Conservation (phyloP, 164 flowering plant genomes). For the Taxillus chinensis region DNA sequence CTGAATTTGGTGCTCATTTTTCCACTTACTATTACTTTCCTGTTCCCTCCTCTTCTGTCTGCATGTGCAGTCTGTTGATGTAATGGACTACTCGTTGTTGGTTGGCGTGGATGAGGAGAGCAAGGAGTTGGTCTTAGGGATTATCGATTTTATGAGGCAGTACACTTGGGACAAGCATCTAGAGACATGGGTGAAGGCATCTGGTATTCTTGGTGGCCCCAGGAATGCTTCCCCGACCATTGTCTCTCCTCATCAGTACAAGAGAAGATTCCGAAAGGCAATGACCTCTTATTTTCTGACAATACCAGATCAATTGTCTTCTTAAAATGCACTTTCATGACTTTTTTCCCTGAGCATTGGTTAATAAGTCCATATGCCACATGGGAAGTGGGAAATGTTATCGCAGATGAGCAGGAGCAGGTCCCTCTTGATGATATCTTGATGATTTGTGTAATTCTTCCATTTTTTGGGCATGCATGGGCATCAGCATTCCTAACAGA, state of each 20-base stretch:
- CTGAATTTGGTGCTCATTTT: no score
- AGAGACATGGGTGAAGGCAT: conserved; percentile 85
- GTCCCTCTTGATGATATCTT: neutral
- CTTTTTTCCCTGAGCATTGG: neutral
- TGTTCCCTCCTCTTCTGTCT: neutral
- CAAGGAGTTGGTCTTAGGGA: conserved; percentile 71
- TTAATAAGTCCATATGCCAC: neutral
- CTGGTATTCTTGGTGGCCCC: conserved; percentile 73
- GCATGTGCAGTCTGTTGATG: conserved; percentile 56
- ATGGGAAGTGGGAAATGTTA: neutral
- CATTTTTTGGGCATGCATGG: neutral
- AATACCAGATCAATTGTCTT: conserved; percentile 72
- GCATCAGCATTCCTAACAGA: neutral
- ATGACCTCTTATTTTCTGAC: conserved; percentile 78
- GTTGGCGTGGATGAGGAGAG: conserved; percentile 72
- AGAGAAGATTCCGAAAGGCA: conserved; percentile 80
- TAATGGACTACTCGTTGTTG: conserved; percentile 83
- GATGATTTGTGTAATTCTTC: neutral
- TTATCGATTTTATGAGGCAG: conserved; percentile 79
- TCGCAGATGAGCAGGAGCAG: neutral
- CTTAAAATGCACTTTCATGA: conserved; percentile 14
- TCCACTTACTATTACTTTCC: no score
- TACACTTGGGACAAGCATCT: conserved; percentile 91
- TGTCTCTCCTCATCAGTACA: conserved; percentile 73
- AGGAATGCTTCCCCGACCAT: conserved; percentile 72